phyloP scores from a whole-genome alignment of 73 alveolate genomes.

The Blepharisma japonicum region DNA sequence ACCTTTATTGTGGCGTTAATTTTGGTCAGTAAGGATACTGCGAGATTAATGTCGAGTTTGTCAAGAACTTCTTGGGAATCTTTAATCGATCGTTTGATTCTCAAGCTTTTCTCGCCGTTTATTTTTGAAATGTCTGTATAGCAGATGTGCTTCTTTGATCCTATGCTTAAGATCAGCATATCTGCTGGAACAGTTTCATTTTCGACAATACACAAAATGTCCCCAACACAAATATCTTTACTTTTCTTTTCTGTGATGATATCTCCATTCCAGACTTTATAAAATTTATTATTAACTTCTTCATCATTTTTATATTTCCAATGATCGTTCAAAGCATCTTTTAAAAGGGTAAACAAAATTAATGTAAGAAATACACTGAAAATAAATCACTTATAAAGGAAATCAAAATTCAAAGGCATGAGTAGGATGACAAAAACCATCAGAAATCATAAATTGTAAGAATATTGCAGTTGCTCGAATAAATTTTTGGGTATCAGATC shows the following conservation, averaged over 20 bases:
- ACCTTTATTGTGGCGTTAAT: not conserved
- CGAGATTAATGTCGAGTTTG: not conserved
- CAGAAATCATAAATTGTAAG: conserved; percentile 56
- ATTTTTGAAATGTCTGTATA: conserved; percentile 9
- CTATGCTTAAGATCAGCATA: not conserved
- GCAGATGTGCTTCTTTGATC: not conserved
- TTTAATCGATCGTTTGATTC: not conserved
- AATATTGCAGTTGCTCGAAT: not conserved
- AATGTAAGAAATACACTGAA: not conserved
- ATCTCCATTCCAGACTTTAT: conserved; percentile 20
- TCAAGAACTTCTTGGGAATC: conserved; percentile 24
- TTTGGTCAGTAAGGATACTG: not conserved
- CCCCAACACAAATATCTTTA: conserved; percentile 15
- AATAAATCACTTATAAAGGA: conserved; percentile 1
- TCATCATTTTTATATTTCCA: conserved; percentile 16
- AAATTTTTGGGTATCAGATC: not conserved
- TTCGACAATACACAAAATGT: not conserved
- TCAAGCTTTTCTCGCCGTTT: conserved; percentile 7
- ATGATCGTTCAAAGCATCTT: conserved; percentile 29
- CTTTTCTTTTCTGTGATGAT: not conserved
- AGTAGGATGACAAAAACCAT: conserved; percentile 72
- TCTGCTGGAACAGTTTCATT: conserved; percentile 30
- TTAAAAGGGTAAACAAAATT: conserved; percentile 12
- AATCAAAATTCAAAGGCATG: conserved; percentile 37
- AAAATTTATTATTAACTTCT: conserved; percentile 17